Percentiles rank a stretch among this genome's conserved stretches.
Conservation (phyloP, 495 filamentous ascomycete genomes). For the Thermochaetoides thermophila region DNA sequence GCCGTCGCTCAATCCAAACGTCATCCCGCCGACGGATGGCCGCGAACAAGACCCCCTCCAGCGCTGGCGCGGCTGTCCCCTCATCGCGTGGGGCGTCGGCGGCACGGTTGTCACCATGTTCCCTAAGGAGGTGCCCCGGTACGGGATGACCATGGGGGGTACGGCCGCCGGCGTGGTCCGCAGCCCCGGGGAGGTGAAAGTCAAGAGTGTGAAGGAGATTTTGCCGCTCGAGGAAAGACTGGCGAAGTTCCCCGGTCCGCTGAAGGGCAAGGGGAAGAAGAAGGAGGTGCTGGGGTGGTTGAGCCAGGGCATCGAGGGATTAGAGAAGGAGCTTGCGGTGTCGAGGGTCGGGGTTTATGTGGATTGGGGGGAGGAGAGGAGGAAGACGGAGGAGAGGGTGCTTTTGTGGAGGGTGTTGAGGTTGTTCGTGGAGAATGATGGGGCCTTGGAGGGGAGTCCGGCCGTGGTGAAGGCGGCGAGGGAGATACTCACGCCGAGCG, state of each 20-base stretch:
- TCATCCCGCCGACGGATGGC: conserved; percentile 58
- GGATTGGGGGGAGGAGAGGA: conserved; percentile 35
- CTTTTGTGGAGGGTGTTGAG: conserved; percentile 79
- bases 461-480: conserved; percentile 60
- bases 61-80: conserved; percentile 78
- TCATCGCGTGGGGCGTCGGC: conserved; percentile 79
- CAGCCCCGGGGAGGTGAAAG: conserved; percentile 69
- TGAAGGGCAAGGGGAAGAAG: conserved; percentile 83
- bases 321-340: conserved; percentile 51
- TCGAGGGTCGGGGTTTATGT: conserved; percentile 30
- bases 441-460: conserved; percentile 57
- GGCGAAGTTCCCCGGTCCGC: conserved; percentile 74
- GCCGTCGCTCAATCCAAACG: conserved; percentile 12
- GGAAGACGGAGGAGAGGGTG: conserved; percentile 64
- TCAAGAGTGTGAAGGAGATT: conserved; percentile 53
- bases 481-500: conserved; percentile 51
- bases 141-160: conserved; percentile 59
- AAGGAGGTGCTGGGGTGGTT: conserved; percentile 85
- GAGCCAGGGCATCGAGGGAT: conserved; percentile 48
- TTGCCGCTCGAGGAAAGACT: conserved; percentile 53
- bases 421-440: conserved; percentile 74
- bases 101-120: conserved; percentile 74
- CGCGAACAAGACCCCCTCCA: conserved; percentile 62
- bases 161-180: conserved; percentile 63
- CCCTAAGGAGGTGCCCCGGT: conserved; percentile 76